Conservation (phyloP, 2,329 filamentous ascomycete species). For the Alternaria sp. region DNA sequence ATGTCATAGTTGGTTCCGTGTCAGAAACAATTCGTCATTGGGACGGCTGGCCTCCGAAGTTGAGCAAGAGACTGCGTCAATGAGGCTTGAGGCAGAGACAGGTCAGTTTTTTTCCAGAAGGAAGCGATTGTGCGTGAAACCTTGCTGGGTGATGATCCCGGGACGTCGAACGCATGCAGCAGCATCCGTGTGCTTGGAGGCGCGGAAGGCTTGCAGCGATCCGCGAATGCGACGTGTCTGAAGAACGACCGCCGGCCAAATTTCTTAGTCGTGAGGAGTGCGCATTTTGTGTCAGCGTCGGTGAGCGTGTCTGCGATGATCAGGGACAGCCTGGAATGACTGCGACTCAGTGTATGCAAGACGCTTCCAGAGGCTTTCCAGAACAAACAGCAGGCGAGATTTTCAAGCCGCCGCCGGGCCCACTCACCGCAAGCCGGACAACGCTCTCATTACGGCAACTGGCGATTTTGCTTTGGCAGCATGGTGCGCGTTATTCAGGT, state of each 20-base stretch:
- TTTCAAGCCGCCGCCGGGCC: constrained; percentile 28
- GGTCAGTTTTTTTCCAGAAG: constrained; percentile 24
- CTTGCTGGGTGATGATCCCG: constrained; percentile 27
- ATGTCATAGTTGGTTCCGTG: constrained; percentile 28
- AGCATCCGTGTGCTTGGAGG: constrained; percentile 38
- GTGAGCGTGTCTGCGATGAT: constrained; percentile 9
- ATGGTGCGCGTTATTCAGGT: not conserved
- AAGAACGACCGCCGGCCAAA: constrained; percentile 26
- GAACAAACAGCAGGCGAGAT: constrained; percentile 34
- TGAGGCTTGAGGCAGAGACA: constrained; percentile 22
- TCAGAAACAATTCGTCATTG: constrained; percentile 25
- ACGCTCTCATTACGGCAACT: constrained; percentile 31
- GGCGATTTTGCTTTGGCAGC: constrained; percentile 8
- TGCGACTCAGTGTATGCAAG: constrained; percentile 11
- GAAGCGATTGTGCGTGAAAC: constrained; percentile 41
- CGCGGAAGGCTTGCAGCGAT: constrained; percentile 46
- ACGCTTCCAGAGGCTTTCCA: constrained; percentile 32
- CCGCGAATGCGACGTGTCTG: constrained; percentile 37
- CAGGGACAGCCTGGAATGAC: constrained; percentile 18
- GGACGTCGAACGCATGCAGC: constrained; percentile 41
- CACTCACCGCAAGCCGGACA: constrained; percentile 31
- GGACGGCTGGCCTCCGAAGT: constrained; percentile 8
- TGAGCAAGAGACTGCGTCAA: constrained; percentile 8
- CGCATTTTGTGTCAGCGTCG: constrained; percentile 21
- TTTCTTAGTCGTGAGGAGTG: constrained; percentile 11